Evolutionary conservation across 176 grass and related monocot species (phyloP).

Genomic region (Lolium multiflorum): DNA sequence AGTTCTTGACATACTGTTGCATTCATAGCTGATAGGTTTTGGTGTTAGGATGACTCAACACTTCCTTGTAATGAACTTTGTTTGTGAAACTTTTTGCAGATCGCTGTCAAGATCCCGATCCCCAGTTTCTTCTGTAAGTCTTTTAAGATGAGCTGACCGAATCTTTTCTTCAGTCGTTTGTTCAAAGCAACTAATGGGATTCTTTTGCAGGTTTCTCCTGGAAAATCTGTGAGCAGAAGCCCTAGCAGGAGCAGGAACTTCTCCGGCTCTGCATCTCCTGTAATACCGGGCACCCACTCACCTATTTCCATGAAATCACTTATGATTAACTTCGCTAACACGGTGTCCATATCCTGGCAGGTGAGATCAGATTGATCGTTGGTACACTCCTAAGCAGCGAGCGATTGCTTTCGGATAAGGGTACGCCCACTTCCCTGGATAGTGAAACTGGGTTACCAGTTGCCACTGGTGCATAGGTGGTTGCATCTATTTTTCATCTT

Average conservation of each 20-base stretch:
- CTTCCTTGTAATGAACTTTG: constrained; percentile 20
- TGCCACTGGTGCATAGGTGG: not conserved
- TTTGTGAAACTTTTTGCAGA: constrained; percentile 43
- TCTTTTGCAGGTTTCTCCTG: constrained; percentile 35
- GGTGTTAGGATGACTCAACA: not conserved
- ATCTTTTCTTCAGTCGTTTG: not conserved
- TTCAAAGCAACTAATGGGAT: constrained; percentile 1
- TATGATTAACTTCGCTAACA: constrained; percentile 6
- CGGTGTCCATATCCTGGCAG: constrained; percentile 21
- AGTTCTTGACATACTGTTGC: constrained; percentile 4
- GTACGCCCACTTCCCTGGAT: not conserved
- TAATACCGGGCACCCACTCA: not conserved
- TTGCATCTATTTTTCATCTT: not conserved
- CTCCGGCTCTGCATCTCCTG: constrained; percentile 45
- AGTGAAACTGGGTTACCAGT: not conserved
- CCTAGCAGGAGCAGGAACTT: constrained; percentile 49
- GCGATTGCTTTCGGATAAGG: not conserved
- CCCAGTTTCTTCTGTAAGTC: constrained; percentile 47
- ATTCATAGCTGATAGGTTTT: not conserved
- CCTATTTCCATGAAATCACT: not conserved
- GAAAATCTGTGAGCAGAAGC: constrained; percentile 50
- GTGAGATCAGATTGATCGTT: constrained; percentile 48
- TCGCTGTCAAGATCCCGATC: constrained; percentile 41
- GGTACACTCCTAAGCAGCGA: not conserved
- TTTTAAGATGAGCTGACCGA: not conserved